Evolutionary conservation across 257 asterid genomes (phyloP), one percentile per base, ranked within the genome.

Genomic region (Hygrophila difformis): DNA sequence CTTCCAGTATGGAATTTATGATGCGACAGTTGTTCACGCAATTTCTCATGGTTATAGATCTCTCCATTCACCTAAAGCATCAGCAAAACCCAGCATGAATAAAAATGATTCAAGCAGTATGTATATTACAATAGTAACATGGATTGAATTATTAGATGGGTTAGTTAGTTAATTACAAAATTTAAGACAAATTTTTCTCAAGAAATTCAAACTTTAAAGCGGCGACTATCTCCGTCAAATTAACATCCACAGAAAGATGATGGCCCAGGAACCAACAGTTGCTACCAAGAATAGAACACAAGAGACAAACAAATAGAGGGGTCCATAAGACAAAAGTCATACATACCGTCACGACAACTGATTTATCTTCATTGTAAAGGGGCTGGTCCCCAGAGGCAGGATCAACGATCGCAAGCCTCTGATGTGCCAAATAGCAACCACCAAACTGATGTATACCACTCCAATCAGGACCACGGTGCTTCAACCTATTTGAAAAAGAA

Each of bases 391-490:
- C 96, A 7, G 96, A 89, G 60, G 97, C 93, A 0, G 97, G 97
- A 57, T 89, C 97, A 1, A 85, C 63, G 28, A 89, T 82, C 4
- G 96, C 97, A 1, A 85, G 73, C 61, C 97, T 79, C 61, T 89
- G 96, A 61, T 89, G 97, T 1, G 97, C 69, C 17, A 84, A 60
- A 57, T 64, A 89, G 44, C 42, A 79, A 34, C 79, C 94, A 7
- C 94, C 94, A 39, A 71, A 74, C 64, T 89, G 96, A 60, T 77
- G 82, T 35, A 89, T 2, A 16, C 97, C 97, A 65, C 96, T 79
- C 97, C 97, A 89, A 38, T 89, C 97, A 0, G 97, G 94, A 12
- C 97, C 97, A 0, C 96, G 75, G 51, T 89, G 97, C 93, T 85
- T 89, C 92, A 89, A 70, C 50, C 97, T 86, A 63, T 53, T 21